These are phyloP conservation scores for Aureobasidium namibiae DNA, from an alignment of 2,329 filamentous ascomycete species.

Conservation along the genomic window DNA sequence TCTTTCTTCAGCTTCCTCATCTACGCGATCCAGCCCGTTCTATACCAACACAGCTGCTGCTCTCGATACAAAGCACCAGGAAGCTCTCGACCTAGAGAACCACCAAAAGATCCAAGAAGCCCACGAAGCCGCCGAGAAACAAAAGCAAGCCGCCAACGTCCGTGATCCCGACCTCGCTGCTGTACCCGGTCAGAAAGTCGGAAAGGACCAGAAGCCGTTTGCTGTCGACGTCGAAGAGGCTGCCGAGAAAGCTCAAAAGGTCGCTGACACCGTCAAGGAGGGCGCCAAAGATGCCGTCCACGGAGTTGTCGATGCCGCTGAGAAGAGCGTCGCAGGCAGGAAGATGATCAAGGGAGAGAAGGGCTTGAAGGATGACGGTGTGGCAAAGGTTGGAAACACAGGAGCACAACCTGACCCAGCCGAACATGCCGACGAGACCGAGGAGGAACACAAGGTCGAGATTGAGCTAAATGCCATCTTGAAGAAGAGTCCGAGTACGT, in stretches of 20 bases:
- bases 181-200: conserved; percentile 34
- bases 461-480: conserved; percentile 68
- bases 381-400: conserved; percentile 38
- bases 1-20: conserved; percentile 55
- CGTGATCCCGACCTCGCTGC: conserved; percentile 10
- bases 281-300: conserved; percentile 12
- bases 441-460: conserved; percentile 58
- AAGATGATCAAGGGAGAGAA: conserved; percentile 41
- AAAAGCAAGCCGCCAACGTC: conserved; percentile 18
- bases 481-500: conserved; percentile 48
- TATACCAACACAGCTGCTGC: conserved; percentile 48
- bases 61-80: conserved; percentile 37
- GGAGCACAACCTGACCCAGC: conserved; percentile 22
- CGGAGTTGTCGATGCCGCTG: conserved; percentile 24
- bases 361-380: conserved; percentile 32
- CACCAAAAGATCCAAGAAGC: conserved; percentile 4
- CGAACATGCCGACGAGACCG: conserved; percentile 37
- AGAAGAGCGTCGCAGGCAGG: conserved; percentile 46
- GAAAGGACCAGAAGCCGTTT: conserved; percentile 59
- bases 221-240: conserved; percentile 49
- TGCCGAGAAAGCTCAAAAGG: conserved; percentile 17
- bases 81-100: conserved; percentile 10
- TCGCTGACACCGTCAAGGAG: conserved; percentile 20
- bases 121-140: conserved; percentile 5
- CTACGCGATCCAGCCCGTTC: conserved; percentile 46